Base-by-base conservation (phyloP, 495 filamentous ascomycete genomes). In the Penicillium verhagenii region DNA sequence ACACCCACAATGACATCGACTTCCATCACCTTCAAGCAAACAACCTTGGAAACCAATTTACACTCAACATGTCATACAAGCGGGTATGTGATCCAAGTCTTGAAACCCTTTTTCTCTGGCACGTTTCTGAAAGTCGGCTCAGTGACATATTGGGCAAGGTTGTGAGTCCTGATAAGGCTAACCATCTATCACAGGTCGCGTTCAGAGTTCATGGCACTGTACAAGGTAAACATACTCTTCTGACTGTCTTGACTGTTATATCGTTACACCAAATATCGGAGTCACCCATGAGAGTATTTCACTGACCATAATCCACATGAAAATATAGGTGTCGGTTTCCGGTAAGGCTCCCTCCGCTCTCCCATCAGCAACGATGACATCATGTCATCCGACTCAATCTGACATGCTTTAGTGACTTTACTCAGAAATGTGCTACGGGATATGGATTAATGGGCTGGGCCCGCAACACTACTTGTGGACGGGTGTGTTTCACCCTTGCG, bases 381-480 rank as follows among this genome's bases (percentile, higher is more conserved):
- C 53, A 59, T 56, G 19, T 40, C 20, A 23, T 33, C 16, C 18
- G 16, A 37, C 42, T 46, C 37, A 39, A 29, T 29, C 23, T 56
- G 26, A 42, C 18, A 52, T 48, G 21, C 5, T 38, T 18, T 49
- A 91, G 89, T 35, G 79, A 84, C 65, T 95, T 87, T 63, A 86
- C 90, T 1, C 78, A 81, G 50, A 84, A 85, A 57, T 82, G 85
- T 54, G 92, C 92, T 2, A 69, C 67, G 2, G 76, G 78, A 26
- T 75, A 87, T 57, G 77, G 73, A 2, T 60, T 97, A 6, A 93
- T 86, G 1, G 92, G 92, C 40, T 93, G 82, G 78, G 89, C 92
- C 16, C 77, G 82, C 33, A 97, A 97, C 65, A 88, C 84, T 0
- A 72, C 79, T 6, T 84, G 87, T 53, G 87, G 87, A 45, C 85